These are phyloP conservation scores for Saccharomycopsis babjevae DNA, from an alignment of 805 yeast genomes.

Conservation along the genomic window DNA sequence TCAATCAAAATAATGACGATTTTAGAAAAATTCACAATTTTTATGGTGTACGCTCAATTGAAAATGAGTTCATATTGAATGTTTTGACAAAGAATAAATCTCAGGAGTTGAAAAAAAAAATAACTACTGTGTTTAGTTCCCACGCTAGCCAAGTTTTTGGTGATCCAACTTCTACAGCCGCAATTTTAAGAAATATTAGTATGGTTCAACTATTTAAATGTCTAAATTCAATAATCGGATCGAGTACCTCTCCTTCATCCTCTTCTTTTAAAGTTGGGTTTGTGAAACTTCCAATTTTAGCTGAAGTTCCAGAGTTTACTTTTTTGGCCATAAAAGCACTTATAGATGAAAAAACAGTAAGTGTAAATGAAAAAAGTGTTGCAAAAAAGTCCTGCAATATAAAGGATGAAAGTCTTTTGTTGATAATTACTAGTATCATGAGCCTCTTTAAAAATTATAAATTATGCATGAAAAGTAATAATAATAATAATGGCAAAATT, in stretches of 20 bases:
- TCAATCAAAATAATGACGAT: neutral
- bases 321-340: neutral
- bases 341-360: neutral
- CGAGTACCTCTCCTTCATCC: neutral
- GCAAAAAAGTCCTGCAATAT: neutral
- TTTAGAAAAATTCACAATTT: neutral
- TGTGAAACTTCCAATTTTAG: neutral
- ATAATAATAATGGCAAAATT: neutral
- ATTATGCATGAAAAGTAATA: neutral
- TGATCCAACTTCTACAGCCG: neutral
- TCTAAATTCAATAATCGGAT: neutral
- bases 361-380: neutral
- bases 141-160: neutral
- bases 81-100: neutral
- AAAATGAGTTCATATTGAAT: neutral
- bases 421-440: neutral
- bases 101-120: neutral
- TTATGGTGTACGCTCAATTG: neutral
- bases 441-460: neutral
- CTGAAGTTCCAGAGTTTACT: neutral
- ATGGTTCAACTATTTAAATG: neutral
- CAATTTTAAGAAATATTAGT: neutral
- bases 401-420: neutral
- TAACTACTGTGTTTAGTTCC: neutral
- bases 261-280: neutral